Conservation (phyloP, 768 basidiomycete genomes). For the Baorangia bicolor region DNA sequence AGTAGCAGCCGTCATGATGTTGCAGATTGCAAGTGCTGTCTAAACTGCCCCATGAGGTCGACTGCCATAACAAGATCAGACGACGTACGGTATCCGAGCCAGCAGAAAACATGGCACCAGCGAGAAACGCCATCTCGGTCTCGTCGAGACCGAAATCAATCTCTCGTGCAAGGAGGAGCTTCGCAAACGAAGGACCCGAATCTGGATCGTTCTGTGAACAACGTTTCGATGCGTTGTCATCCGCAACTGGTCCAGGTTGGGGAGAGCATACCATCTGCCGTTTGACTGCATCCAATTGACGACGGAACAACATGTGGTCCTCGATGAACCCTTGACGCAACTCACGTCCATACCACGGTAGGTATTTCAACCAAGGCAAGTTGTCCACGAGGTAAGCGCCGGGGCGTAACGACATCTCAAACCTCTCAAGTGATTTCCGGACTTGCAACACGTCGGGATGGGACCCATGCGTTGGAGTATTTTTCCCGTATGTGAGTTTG, state of each 20-base stretch:
- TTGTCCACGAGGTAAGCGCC: slow-evolving; percentile 36
- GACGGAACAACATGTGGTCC: slow-evolving; percentile 47
- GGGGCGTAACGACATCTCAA: slow-evolving; percentile 24
- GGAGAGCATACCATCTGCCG: slow-evolving; percentile 36
- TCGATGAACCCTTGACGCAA: slow-evolving; percentile 50
- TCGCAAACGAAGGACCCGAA: slow-evolving; percentile 47
- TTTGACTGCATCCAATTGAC: slow-evolving; percentile 44
- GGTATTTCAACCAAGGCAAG: slow-evolving; percentile 36
- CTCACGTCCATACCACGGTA: slow-evolving; percentile 61
- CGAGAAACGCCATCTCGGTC: slow-evolving; percentile 55
- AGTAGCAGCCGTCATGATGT: slow-evolving; percentile 48
- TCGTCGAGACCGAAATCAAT: slow-evolving; percentile 47
- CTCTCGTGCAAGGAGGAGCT: slow-evolving; percentile 51
- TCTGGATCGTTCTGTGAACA: slow-evolving; percentile 5
- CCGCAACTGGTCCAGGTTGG: background rate
- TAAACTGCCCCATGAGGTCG: background rate
- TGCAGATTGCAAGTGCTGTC: slow-evolving; percentile 50
- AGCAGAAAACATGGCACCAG: slow-evolving; percentile 57
- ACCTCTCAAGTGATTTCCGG: slow-evolving; percentile 18
- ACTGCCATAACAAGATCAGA: background rate
- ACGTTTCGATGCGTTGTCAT: background rate
- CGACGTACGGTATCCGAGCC: slow-evolving; percentile 47
- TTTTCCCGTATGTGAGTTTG: slow-evolving; percentile 22
- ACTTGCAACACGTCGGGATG: slow-evolving; percentile 21
- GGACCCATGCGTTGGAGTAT: slow-evolving; percentile 6